Conservation (phyloP, 2,329 filamentous ascomycete species). For the Arachnomyces sp. region DNA sequence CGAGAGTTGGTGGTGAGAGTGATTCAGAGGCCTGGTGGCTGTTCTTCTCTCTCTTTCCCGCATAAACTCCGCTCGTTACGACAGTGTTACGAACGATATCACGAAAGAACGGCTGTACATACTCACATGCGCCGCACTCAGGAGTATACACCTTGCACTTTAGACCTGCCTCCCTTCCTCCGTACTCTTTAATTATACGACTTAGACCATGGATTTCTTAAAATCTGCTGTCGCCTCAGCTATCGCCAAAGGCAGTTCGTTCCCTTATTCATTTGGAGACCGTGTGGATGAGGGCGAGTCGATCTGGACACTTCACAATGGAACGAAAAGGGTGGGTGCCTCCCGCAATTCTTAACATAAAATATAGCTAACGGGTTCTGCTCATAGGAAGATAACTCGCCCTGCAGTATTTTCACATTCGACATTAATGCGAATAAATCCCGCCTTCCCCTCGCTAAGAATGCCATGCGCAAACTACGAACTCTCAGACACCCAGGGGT, state of each 20-base stretch:
- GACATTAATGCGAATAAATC: conserved; percentile 74
- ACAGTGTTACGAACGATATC: no score
- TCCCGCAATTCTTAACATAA: conserved; percentile 3
- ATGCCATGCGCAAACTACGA: conserved; percentile 86
- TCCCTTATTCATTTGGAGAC: conserved; percentile 89
- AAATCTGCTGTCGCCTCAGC: conserved; percentile 96
- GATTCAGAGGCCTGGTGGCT: no score
- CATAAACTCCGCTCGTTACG: no score
- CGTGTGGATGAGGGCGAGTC: conserved; percentile 85
- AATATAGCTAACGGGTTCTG: conserved; percentile 4
- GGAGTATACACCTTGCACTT: not conserved
- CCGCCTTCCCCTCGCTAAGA: conserved; percentile 76
- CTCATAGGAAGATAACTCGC: conserved; percentile 76
- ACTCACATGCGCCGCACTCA: no score
- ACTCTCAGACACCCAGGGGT: conserved; percentile 91
- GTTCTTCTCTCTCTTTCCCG: no score
- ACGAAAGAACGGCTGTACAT: no score
- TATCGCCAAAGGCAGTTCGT: conserved; percentile 87
- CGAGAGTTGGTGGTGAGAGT: no score
- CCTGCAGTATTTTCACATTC: conserved; percentile 96
- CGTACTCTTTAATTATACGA: conserved; percentile 3
- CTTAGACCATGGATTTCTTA: conserved; percentile 74
- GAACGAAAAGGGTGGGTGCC: conserved; percentile 68
- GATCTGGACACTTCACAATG: conserved; percentile 94
- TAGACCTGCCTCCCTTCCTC: conserved; percentile 1